These are phyloP conservation scores for Malassezia equina DNA, from an alignment of 1,284 basidiomycete species.

Conservation along the genomic window DNA sequence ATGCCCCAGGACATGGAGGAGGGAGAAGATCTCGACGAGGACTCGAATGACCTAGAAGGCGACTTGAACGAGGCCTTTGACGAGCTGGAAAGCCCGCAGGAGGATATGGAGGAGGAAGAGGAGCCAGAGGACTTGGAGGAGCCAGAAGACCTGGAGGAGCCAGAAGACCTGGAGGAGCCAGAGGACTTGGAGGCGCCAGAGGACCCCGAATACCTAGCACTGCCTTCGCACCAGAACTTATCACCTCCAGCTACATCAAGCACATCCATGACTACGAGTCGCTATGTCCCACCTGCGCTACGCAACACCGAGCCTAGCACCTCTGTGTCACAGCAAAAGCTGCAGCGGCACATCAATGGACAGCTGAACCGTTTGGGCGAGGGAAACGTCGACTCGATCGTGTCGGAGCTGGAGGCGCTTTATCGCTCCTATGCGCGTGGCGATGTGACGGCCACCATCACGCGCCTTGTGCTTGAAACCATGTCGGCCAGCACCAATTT, in stretches of 20 bases:
- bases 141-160: slow-evolving; percentile 20
- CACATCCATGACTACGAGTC: slow-evolving; percentile 17
- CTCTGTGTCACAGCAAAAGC: slow-evolving; percentile 55
- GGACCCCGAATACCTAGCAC: not conserved
- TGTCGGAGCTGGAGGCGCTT: slow-evolving; percentile 65
- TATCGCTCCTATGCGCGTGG: slow-evolving; percentile 68
- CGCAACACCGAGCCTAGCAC: slow-evolving; percentile 46
- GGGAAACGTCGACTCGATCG: slow-evolving; percentile 72
- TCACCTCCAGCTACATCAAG: not conserved
- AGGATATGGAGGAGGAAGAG: slow-evolving; percentile 3
- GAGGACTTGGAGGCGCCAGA: not conserved
- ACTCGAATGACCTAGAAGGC: not conserved
- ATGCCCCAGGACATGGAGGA: slow-evolving; percentile 22
- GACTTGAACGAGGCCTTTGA: slow-evolving; percentile 6
- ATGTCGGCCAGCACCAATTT: slow-evolving; percentile 73
- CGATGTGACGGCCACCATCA: slow-evolving; percentile 75
- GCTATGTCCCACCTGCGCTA: slow-evolving; percentile 53
- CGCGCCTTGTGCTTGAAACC: slow-evolving; percentile 67
- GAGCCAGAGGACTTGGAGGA: slow-evolving; percentile 8
- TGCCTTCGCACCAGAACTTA: slow-evolving; percentile 6
- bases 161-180: not conserved
- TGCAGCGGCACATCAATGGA: slow-evolving; percentile 73
- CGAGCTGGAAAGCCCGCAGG: not conserved
- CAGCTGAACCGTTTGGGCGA: slow-evolving; percentile 77
- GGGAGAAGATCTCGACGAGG: slow-evolving; percentile 2